Evolutionary conservation across 2,329 filamentous ascomycete species (phyloP), one percentile per base, ranked within the genome.

Genomic region (Eurotiales sp.): DNA sequence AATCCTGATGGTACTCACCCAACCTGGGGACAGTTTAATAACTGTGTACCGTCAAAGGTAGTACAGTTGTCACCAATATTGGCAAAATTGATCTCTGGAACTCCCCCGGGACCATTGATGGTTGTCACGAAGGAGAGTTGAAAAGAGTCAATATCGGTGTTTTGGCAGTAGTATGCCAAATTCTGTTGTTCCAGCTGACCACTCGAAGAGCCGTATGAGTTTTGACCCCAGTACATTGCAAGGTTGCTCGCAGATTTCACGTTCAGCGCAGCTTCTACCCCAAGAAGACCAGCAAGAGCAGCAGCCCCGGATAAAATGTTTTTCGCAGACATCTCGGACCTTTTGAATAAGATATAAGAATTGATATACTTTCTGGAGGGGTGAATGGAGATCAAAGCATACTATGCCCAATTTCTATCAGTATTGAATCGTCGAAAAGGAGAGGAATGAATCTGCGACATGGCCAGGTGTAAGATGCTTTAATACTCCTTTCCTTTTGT

Each of bases 201-300:
- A 15, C 60, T 66, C 3, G 71, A 71, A 53, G 75, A 71, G 8
- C 72, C 69, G 56, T 72, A 76, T 0, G 83, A 87, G 63, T 87
- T 87, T 61, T 87, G 84, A 72, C 68, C 85, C 84, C 84, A 88
- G 65, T 88, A 88, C 1, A 86, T 73, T 22, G 79, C 83, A 49
- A 87, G 62, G 59, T 86, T 87, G 45, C 65, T 72, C 2, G 62
- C 59, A 1, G 75, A 73, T n/a, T 60, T 61, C 4, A 77, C 54
- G 54, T 76, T 68, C 58, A 81, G 67, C 21, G 65, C 68, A 14
- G 72, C 74, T 56, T 66, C 60, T 10, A 60, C 67, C 47, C 59
- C 58, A 30, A 64, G 58, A 29, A 72, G 37, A 40, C 59, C 60
- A 36, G 65, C 63, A 23, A 64, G 53, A 41, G 59, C 53, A 37